Evolutionary conservation across 1,284 basidiomycete species (phyloP).

Genomic region (Ceratobasidium sp.): DNA sequence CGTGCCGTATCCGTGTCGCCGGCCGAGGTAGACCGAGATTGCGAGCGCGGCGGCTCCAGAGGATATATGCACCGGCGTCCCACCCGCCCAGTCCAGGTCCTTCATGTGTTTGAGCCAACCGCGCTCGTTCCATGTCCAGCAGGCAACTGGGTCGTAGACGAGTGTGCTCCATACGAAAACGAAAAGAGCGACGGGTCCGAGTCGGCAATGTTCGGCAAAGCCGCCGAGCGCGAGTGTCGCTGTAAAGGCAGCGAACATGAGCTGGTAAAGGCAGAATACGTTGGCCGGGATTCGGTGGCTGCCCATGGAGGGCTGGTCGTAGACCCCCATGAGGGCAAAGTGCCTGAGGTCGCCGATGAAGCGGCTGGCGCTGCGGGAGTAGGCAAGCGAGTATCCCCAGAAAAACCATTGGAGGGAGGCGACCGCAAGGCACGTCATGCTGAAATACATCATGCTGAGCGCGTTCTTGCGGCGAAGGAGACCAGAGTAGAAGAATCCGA

Average conservation of each 20-base stretch:
- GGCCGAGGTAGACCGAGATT: constrained; percentile 89
- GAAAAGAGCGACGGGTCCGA: constrained; percentile 90
- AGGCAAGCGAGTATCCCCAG: constrained; percentile 57
- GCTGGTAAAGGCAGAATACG: constrained; percentile 89
- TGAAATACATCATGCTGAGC: constrained; percentile 65
- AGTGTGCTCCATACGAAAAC: constrained; percentile 92
- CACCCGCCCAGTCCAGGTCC: constrained; percentile 94
- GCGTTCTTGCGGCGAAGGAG: constrained; percentile 66
- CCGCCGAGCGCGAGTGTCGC: constrained; percentile 81
- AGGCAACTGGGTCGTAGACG: constrained; percentile 93
- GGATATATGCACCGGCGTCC: constrained; percentile 93
- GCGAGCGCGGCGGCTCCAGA: constrained; percentile 92
- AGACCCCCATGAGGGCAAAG: constrained; percentile 86
- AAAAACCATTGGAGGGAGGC: constrained; percentile 57
- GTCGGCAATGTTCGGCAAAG: constrained; percentile 88
- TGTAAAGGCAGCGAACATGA: constrained; percentile 76
- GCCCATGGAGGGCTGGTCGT: constrained; percentile 79
- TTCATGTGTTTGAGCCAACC: constrained; percentile 87
- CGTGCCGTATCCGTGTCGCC: constrained; percentile 68
- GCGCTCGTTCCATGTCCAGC: constrained; percentile 93
- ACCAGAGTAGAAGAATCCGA: constrained; percentile 66
- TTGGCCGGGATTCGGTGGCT: constrained; percentile 79
- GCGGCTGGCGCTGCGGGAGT: constrained; percentile 52
- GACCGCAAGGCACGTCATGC: constrained; percentile 61
- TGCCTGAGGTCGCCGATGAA: constrained; percentile 58